Evolutionary conservation across 2,329 filamentous ascomycete species (phyloP), one percentile per base, ranked within the genome.

Genomic region (Pseudogymnoascus sp.): DNA sequence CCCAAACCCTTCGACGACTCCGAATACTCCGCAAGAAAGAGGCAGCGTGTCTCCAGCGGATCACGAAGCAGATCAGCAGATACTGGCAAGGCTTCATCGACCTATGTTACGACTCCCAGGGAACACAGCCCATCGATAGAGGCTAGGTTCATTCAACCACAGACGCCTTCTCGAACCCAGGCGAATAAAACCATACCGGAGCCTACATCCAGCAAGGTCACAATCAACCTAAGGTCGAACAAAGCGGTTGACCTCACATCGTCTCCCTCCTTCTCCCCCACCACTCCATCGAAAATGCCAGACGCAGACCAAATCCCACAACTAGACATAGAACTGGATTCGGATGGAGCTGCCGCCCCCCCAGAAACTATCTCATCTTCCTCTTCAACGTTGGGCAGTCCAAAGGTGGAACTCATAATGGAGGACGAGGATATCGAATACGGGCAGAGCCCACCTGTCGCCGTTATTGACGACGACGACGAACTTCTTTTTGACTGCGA

Each of bases 1-100:
- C 82, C 81, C 59, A 86, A 87, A 65, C 84, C 84, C 39, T 87
- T 86, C 71, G 79, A 85, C 74, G 82, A 85, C 73, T 76, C 73
- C 70, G 65, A 39, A 28, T 62, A 65, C 43, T 65, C 69, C 34
- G 66, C 83, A 61, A 78, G 84, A 65, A 87, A 87, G 72, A 81
- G 84, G 59, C 83, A 81, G 64, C 80, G 84, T 66, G 84, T 83
- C 30, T 86, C 83, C 12, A 79, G 79, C 61, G 78, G 75, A 62
- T 85, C 83, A 25, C 77, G 79, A 62, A 81, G 79, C 67, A 74
- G 74, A 62, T 84, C 83, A 18, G 73, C 78, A 66, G 79, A 82
- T 60, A 68, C 67, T 25, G 64, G 63, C 37, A 39, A 47, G 35
- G 25, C 30, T 38, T 38, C 58, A 43, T 59, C 54, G 22, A 59